Percentiles rank a stretch among this genome's conserved stretches.
These are phyloP conservation scores for Colletotrichum orbiculare DNA, from an alignment of 2,329 filamentous ascomycete species.

Conservation along the genomic window DNA sequence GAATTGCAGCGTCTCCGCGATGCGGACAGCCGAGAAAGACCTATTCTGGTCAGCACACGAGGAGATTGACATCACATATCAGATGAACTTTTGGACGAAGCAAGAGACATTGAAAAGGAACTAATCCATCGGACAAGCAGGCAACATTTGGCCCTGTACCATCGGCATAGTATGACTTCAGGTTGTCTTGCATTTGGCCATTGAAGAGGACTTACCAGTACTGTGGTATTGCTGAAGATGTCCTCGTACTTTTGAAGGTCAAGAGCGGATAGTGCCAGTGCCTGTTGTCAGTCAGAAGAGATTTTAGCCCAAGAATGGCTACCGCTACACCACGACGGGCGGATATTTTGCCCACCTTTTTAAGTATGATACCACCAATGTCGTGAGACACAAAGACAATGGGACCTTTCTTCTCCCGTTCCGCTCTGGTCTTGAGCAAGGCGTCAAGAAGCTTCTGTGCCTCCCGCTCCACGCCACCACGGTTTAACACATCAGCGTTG, in stretches of 20 bases:
- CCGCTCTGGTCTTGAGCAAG: background rate
- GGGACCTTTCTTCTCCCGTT: background rate
- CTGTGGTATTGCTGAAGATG: slow-evolving; percentile 11
- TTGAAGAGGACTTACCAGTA: background rate
- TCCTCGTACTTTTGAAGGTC: slow-evolving; percentile 21
- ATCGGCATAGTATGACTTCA: no score
- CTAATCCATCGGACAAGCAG: no score
- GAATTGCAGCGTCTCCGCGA: background rate
- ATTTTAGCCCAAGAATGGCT: background rate
- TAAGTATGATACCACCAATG: slow-evolving; percentile 24
- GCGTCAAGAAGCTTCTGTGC: slow-evolving; percentile 17
- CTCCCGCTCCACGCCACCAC: slow-evolving; percentile 7
- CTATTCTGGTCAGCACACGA: background rate
- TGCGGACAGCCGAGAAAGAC: slow-evolving; percentile 22
- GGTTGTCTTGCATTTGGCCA: background rate
- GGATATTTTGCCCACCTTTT: slow-evolving; percentile 3
- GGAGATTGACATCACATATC: no score
- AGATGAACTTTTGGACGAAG: no score
- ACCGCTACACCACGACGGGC: background rate
- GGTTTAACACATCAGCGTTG: background rate
- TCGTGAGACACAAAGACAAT: slow-evolving; percentile 28
- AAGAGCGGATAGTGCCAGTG: slow-evolving; percentile 13
- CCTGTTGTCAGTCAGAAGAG: slow-evolving; percentile 3
- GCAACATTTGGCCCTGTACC: no score
- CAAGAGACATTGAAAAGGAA: no score